A percentile compares a stretch with the other conserved stretches of the same genome.
Conservation (phyloP, 352 stramenopile species). For the Phytophthora agathidicida region DNA sequence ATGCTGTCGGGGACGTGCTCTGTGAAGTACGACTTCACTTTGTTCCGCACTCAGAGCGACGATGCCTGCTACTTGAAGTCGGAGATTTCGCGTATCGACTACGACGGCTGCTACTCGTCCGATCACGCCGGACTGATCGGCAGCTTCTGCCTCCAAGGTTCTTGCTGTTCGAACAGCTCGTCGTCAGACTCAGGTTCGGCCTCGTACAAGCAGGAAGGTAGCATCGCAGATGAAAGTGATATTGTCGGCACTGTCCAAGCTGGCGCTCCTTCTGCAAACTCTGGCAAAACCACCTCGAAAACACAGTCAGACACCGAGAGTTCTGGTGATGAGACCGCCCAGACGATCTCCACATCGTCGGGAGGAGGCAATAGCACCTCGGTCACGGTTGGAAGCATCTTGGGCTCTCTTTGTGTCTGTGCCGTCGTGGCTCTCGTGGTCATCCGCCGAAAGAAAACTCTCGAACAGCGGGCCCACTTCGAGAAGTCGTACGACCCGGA, state of each 20-base stretch:
- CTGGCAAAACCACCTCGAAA: slow-evolving; percentile 4
- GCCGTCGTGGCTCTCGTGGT: slow-evolving; percentile 57
- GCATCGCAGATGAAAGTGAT: slow-evolving; percentile 26
- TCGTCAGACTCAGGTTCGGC: slow-evolving; percentile 26
- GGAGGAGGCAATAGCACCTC: slow-evolving; percentile 37
- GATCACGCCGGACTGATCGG: slow-evolving; percentile 68
- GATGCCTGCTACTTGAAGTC: slow-evolving; percentile 60
- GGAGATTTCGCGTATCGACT: slow-evolving; percentile 65
- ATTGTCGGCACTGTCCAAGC: slow-evolving; percentile 37
- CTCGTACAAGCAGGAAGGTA: slow-evolving; percentile 9
- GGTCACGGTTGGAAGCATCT: slow-evolving; percentile 52
- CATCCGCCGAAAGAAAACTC: slow-evolving; percentile 57
- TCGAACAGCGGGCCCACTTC: slow-evolving; percentile 49
- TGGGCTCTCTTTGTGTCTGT: slow-evolving; percentile 51
- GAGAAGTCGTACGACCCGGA: slow-evolving; percentile 50
- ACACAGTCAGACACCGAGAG: slow-evolving; percentile 9
- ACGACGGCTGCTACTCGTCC: slow-evolving; percentile 75
- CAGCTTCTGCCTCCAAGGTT: slow-evolving; percentile 64
- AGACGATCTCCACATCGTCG: slow-evolving; percentile 53
- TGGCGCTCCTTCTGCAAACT: slow-evolving; percentile 1
- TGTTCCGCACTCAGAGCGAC: slow-evolving; percentile 45
- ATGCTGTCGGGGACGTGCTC: slow-evolving; percentile 62
- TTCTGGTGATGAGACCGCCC: slow-evolving; percentile 11
- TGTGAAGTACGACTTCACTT: slow-evolving; percentile 78
- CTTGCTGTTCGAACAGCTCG: slow-evolving; percentile 57